Base-by-base conservation (phyloP, 306 rosid genomes). In the Vigna radiata region DNA sequence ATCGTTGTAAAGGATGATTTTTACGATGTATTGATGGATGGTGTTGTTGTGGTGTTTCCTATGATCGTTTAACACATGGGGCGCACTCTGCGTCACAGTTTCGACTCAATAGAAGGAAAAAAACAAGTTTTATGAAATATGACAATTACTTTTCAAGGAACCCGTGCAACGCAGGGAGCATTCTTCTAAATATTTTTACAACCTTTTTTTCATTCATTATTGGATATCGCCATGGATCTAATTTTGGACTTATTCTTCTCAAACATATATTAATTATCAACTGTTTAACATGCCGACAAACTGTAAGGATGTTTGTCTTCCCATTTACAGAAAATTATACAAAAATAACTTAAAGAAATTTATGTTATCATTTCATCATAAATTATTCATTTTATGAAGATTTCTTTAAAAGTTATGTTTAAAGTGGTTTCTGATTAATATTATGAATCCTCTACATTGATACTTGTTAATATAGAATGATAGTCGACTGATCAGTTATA, bases 111-210 rank as follows among this genome's bases (percentile, higher is more conserved):
- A 13, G 16, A 18, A 41, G 6, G 27, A 43, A 18, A 37, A 36
- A 67, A 43, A 55, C 47, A 72, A 54, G 47, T 18, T 25, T 2
- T 54, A 54, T 39, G 53, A 72, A 55, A 18, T 12, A 54, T 53
- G 63, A 36, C 76, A 71, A 36, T 65, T 65, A 41, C 52, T 18
- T 0, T 41, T 65, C 70, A 65, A 41, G 33, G 68, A 31, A 62
- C 68, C 25, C 68, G 68, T 62, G 68, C 47, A 36, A 62, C 68
- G 47, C 68, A 62, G 47, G 25, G 17, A 25, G n/a, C 70, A 37
- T 39, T 64, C n/a, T 39, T 18, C 31, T 9, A 64, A 17, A n/a
- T 37, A 37, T 64, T 18, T 33, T 62, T 64, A 39, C 15, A 9
- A 17, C 5, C 27, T 3, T 14, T 17, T 17, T 63, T 63, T 4